Evolutionary conservation across 352 stramenopile genomes (phyloP), one percentile per base, ranked within the genome.

Genomic region (Phytophthora nicotianae): DNA sequence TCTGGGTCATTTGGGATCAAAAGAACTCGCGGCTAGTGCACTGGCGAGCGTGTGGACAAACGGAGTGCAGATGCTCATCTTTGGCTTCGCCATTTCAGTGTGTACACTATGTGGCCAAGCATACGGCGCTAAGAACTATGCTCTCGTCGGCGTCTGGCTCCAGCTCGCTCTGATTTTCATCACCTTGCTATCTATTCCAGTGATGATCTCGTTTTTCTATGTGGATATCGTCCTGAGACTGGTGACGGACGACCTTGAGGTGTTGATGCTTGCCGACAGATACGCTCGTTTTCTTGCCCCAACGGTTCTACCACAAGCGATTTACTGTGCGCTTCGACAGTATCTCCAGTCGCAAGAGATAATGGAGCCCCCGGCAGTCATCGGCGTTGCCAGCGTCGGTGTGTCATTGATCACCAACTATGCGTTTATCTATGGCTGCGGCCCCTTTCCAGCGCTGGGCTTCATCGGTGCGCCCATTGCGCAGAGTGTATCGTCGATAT

Each of bases 141-240:
- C 81, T 50, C 74, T 95, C 29, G 83, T 92, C 11, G 83, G 86
- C 23, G 81, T 93, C 42, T 93, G 83, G 86, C 79, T 95, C 13
- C 82, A 95, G 52, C 64, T 95, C 9, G 83, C 82, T 26, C 54
- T 95, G 43, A 67, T 95, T 66, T 87, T 93, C 64, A 76, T 91
- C 65, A 81, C 82, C 49, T 50, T 90, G 32, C 68, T 93, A 29
- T 87, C 81, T 17, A 86, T 91, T 49, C 86, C 86, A 1, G 86
- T 93, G 53, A 88, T 91, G 72, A 68, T 88, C 54, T 93, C 79
- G 56, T 95, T 91, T 70, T 91, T 88, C 57, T 95, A 92, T 52
- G 83, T 93, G n/a, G 82, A 91, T 47, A 69, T 73, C 50, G 77
- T 95, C 27, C 64, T 95, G 23, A 61, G 70, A 49, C 75, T 83